phyloP scores from a whole-genome alignment of 2,329 filamentous ascomycete species.

The Ceratocystis huliohia region DNA sequence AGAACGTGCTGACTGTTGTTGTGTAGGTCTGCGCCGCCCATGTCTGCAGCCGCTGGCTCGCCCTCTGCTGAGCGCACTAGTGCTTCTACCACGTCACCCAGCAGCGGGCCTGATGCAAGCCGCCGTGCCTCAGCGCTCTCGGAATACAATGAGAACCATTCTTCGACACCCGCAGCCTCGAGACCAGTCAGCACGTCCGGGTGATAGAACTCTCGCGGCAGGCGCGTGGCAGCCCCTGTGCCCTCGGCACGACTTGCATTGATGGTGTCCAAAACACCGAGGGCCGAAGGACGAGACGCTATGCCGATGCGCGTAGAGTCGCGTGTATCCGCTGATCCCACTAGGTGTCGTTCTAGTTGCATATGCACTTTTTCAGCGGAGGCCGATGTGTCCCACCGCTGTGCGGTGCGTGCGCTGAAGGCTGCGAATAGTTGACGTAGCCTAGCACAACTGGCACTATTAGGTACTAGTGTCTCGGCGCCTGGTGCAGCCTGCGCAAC shows the following conservation, averaged over 20 bases:
- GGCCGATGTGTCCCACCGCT: conserved; percentile 59
- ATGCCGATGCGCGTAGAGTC: conserved; percentile 51
- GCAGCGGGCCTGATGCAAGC: conserved; percentile 70
- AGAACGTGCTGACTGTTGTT: neutral
- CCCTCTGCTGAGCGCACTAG: conserved; percentile 55
- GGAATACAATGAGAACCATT: conserved; percentile 82
- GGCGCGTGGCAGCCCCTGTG: conserved; percentile 48
- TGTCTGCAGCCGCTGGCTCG: conserved; percentile 29
- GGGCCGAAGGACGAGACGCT: conserved; percentile 49
- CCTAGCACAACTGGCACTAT: conserved; percentile 59
- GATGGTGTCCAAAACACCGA: conserved; percentile 86
- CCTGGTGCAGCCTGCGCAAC: conserved; percentile 41
- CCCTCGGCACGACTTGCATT: conserved; percentile 82
- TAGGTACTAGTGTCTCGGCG: conserved; percentile 71
- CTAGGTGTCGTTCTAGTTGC: conserved; percentile 71
- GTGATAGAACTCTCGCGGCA: conserved; percentile 84
- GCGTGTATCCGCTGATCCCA: conserved; percentile 26
- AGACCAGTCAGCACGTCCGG: conserved; percentile 54
- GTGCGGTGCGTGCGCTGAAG: conserved; percentile 59
- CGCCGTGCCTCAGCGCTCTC: conserved; percentile 80
- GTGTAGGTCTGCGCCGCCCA: neutral
- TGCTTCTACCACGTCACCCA: conserved; percentile 69
- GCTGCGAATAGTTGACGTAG: conserved; percentile 57
- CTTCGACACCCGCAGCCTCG: conserved; percentile 66
- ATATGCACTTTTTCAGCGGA: conserved; percentile 77